Conservation (phyloP, 2,329 filamentous ascomycete species). For the Alternaria brassicicola region DNA sequence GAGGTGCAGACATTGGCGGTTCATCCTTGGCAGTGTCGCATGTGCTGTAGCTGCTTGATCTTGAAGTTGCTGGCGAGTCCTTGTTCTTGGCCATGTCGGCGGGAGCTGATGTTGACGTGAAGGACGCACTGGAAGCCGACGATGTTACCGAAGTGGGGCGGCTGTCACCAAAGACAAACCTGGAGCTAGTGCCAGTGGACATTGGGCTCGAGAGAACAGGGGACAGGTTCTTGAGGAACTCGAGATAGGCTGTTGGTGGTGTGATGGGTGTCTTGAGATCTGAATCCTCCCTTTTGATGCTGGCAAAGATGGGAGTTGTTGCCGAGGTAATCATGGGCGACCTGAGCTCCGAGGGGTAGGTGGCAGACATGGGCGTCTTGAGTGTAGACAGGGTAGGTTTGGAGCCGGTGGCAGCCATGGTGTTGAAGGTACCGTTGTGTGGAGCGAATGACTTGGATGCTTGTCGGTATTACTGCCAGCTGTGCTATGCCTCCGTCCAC, state of each 20-base stretch:
- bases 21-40: constrained; percentile 43
- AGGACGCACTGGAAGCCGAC: constrained; percentile 44
- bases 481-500: constrained; percentile 39
- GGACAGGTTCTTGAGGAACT: constrained; percentile 86
- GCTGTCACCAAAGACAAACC: constrained; percentile 56
- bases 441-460: constrained; percentile 40
- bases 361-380: constrained; percentile 66
- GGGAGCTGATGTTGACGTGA: constrained; percentile 44
- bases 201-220: constrained; percentile 72
- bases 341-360: constrained; percentile 58
- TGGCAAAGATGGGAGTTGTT: constrained; percentile 54
- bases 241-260: constrained; percentile 85
- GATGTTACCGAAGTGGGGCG: constrained; percentile 49
- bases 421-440: constrained; percentile 21
- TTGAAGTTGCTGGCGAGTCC: constrained; percentile 44
- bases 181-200: constrained; percentile 61
- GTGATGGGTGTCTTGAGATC: constrained; percentile 82
- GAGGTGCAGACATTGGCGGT: constrained; percentile 53
- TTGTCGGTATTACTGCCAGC: constrained; percentile 26
- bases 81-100: constrained; percentile 26
- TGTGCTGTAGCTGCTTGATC: constrained; percentile 48
- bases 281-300: constrained; percentile 68
- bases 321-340: constrained; percentile 67
- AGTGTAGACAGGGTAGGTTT: constrained; percentile 52
- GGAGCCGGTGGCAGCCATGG: constrained; percentile 49